Percentiles rank a stretch among this genome's conserved stretches.
phyloP scores from a whole-genome alignment of 2,329 filamentous ascomycete genomes.

The Scedosporium aurantiacum region DNA sequence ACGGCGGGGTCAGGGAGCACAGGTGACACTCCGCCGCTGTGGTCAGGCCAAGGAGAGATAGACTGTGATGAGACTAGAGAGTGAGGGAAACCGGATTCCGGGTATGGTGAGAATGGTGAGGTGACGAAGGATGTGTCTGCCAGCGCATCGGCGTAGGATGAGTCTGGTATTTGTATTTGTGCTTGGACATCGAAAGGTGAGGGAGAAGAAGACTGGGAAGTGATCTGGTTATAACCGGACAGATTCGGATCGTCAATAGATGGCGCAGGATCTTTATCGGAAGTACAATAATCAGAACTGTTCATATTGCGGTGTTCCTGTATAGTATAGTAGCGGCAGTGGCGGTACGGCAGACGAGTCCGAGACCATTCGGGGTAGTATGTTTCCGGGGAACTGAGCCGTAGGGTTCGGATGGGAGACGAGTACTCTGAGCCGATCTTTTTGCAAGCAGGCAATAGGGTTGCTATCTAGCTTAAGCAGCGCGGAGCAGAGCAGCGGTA shows the following conservation, averaged over 20 bases:
- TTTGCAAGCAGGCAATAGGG: not conserved
- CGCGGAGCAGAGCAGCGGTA: not conserved
- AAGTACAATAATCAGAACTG: conserved; percentile 2
- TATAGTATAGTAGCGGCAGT: not conserved
- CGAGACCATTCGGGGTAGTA: not conserved
- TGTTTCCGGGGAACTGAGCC: conserved; percentile 1
- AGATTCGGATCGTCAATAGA: not conserved
- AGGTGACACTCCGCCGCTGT: not conserved
- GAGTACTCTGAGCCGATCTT: not conserved
- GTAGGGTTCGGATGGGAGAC: not conserved
- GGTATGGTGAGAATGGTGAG: not conserved
- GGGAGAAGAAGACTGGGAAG: not conserved
- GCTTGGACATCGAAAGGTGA: conserved; percentile 4
- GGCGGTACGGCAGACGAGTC: not conserved
- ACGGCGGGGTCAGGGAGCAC: not conserved
- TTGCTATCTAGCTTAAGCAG: not conserved
- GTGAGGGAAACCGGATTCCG: not conserved
- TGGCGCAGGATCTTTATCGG: conserved; percentile 2
- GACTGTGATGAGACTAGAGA: not conserved
- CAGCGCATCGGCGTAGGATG: not conserved
- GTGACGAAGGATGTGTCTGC: conserved; percentile 4
- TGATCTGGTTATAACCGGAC: not conserved
- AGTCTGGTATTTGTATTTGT: conserved; percentile 1
- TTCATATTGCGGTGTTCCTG: not conserved
- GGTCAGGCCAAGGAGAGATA: not conserved